Evolutionary conservation across 2,329 filamentous ascomycete genomes (phyloP), one percentile per base, ranked within the genome.

Genomic region (Colletotrichum eremochloae): DNA sequence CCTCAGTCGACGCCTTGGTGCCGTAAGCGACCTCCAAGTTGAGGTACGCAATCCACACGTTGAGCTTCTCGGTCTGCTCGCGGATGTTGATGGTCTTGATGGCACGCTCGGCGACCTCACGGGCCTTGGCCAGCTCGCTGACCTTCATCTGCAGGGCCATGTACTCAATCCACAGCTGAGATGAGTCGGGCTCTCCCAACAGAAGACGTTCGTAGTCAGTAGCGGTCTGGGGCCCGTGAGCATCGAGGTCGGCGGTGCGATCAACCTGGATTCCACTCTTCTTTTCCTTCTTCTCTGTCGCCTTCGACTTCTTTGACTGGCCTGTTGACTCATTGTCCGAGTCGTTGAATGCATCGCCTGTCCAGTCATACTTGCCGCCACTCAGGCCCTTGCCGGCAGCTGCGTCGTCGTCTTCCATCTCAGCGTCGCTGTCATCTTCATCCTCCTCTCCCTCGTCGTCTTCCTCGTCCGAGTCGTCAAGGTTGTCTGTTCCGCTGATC

Each of bases 91-190:
- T 98, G 20, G 93, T 97, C 79, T 92, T 92, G 75, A 98, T 89
- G 24, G 96, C 96, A 73, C 96, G 93, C 83, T 98, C 93, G 2
- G 94, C 95, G 71, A 98, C 92, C 75, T 96, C 93, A 61, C 96
- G 91, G 15, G 96, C 95, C 82, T 95, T 96, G 73, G 92, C 90
- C 29, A 97, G 87, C 82, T 99, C 96, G 79, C 94, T 94, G 64
- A 97, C 89, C 79, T 97, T 93, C 81, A 98, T 92, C 83, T 98
- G 94, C 88, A 97, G 97, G n/a, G 95, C 95, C 94, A 99, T 98
- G 84, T 99, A 99, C 75, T 94, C 90, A 67, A 98, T 94, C 96
- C 96, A 99, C 38, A 98, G 88, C 74, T 92, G 87, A 0, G 96
- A 97, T n/a, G 94, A 96, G 83, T 98, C 95, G 2, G 96, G 95